These are phyloP conservation scores for Spizellomyces sp. DNA, from an alignment of 192 early-diverging fungal genomes.

Conservation along the genomic window DNA sequence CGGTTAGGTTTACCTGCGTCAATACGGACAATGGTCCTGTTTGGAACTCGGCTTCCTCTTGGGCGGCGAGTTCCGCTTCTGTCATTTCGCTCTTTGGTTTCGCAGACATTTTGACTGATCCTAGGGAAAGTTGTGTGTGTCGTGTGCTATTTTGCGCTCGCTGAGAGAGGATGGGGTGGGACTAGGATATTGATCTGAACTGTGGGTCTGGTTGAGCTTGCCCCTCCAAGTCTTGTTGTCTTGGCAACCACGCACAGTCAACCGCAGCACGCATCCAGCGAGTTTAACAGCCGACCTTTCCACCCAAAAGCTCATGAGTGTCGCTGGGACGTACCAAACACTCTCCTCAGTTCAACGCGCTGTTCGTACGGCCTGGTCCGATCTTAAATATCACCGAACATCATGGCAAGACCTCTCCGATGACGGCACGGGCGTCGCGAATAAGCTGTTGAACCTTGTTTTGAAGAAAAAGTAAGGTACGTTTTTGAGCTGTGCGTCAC, in stretches of 20 bases:
- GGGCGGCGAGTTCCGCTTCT: constrained; percentile 84
- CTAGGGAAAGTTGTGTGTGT: not conserved
- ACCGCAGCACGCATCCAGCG: no score
- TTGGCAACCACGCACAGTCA: no score
- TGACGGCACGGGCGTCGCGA: constrained; percentile 12
- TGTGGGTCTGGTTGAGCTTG: no score
- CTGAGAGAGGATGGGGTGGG: no score
- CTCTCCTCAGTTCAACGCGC: constrained; percentile 13
- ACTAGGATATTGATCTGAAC: no score
- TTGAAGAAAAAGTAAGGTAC: constrained; percentile 14
- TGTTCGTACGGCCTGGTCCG: constrained; percentile 6
- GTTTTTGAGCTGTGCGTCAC: no score
- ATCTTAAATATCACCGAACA: constrained; percentile 13
- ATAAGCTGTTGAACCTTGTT: constrained; percentile 8
- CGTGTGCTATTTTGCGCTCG: not conserved
- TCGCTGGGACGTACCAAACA: no score
- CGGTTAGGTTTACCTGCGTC: constrained; percentile 43
- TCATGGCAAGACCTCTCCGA: constrained; percentile 20
- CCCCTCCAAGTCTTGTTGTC: no score
- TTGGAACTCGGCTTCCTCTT: constrained; percentile 94
- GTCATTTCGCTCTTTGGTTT: constrained; percentile 61
- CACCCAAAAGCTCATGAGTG: no score
- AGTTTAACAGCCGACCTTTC: no score
- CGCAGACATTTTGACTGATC: constrained; percentile 10
- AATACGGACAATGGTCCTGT: constrained; percentile 97